A percentile compares a stretch with the other conserved stretches of the same genome.
These are phyloP conservation scores for Porcisia hertigi DNA, from an alignment of 208 protist genomes.

Conservation along the genomic window DNA sequence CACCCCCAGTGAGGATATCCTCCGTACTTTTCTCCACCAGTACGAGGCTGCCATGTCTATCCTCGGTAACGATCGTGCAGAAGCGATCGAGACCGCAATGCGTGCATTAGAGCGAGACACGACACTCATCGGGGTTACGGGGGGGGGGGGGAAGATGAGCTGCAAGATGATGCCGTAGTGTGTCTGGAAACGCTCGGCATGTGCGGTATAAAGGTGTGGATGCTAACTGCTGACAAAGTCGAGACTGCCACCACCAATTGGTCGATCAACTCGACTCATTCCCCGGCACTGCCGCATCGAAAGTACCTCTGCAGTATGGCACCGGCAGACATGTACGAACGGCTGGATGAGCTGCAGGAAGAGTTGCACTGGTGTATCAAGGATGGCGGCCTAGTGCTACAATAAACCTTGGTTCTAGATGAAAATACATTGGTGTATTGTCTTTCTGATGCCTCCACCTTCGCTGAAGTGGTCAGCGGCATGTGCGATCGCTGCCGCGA, in stretches of 20 bases:
- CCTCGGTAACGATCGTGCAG: constrained; percentile 46
- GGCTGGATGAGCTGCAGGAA: constrained; percentile 44
- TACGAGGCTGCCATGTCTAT: constrained; percentile 65
- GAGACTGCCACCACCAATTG: constrained; percentile 96
- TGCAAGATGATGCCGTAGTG: constrained; percentile 94
- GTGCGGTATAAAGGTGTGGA: constrained; percentile 98
- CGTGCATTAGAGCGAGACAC: constrained; percentile 88
- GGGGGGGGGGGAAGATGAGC: constrained; percentile 99
- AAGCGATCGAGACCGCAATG: constrained; percentile 78
- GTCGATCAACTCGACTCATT: constrained; percentile 91
- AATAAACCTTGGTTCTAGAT: constrained; percentile 85
- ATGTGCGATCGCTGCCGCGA: constrained; percentile 59
- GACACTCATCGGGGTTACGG: constrained; percentile 93
- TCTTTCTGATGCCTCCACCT: constrained; percentile 46
- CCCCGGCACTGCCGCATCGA: constrained; percentile 67
- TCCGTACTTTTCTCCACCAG: constrained; percentile 72
- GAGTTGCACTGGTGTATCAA: constrained; percentile 27
- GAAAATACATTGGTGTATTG: constrained; percentile 70
- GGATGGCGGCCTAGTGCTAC: constrained; percentile 14
- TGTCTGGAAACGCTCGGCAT: constrained; percentile 96
- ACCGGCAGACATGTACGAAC: constrained; percentile 33
- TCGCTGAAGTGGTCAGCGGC: constrained; percentile 86
- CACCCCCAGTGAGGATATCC: constrained; percentile 81
- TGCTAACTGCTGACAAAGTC: constrained; percentile 99
- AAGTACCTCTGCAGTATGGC: constrained; percentile 47